Percentiles rank a stretch among this genome's conserved stretches.
phyloP scores from a whole-genome alignment of 179 eudicot species.

The Silene vulgaris region DNA sequence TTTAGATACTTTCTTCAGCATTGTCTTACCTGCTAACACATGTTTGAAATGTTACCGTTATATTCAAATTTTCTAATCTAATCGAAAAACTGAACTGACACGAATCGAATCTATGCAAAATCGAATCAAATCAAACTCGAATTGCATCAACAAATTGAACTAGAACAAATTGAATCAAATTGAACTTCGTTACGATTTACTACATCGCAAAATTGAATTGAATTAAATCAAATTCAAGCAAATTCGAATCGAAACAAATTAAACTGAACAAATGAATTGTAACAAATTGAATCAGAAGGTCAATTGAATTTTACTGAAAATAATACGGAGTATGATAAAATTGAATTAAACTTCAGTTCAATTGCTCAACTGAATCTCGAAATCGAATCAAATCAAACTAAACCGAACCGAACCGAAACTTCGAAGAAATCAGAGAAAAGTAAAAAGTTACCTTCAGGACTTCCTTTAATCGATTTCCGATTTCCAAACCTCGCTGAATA shows the following conservation, averaged over 20 bases:
- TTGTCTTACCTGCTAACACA: constrained; percentile 40
- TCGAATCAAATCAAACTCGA: background rate
- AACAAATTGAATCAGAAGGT: background rate
- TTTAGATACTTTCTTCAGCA: constrained; percentile 45
- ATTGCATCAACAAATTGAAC: background rate
- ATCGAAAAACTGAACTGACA: background rate
- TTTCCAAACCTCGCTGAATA: constrained; percentile 51
- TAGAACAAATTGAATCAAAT: background rate
- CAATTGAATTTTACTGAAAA: background rate
- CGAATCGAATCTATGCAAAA: background rate
- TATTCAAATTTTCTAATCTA: background rate
- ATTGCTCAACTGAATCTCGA: background rate
- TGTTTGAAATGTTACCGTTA: constrained; percentile 27
- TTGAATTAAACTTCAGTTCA: too few relatives aligned
- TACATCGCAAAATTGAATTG: background rate
- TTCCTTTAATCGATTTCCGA: constrained; percentile 47
- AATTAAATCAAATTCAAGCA: background rate
- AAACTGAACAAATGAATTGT: background rate
- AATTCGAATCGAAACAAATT: background rate
- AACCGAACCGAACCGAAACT: background rate
- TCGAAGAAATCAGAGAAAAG: background rate
- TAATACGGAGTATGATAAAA: too few relatives aligned
- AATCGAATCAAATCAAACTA: background rate
- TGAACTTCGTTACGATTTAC: background rate
- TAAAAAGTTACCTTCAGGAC: constrained; percentile 48